Evolutionary conservation across 208 protist genomes (phyloP).

Genomic region (Leishmania gerbilli): DNA sequence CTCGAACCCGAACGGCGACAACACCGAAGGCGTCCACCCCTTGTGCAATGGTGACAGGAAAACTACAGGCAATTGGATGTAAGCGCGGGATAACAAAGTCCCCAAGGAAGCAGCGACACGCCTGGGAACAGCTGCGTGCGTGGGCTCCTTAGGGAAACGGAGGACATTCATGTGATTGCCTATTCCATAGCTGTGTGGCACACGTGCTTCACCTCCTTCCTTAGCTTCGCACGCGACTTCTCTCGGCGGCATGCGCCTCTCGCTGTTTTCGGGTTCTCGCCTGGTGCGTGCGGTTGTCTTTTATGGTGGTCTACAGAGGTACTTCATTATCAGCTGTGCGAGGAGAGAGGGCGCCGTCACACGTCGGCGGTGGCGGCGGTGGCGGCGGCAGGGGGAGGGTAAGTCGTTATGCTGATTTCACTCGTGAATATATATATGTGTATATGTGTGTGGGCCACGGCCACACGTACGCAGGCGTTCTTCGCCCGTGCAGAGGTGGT

Average conservation of each 20-base stretch:
- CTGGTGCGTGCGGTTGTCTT: neutral
- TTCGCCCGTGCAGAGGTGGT: neutral
- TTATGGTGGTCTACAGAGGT: neutral
- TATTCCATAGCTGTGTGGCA: neutral
- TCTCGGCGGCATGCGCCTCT: neutral
- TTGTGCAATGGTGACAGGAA: neutral
- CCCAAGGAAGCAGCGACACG: neutral
- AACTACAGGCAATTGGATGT: conserved; percentile 14
- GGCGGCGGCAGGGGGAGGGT: neutral
- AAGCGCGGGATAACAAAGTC: neutral
- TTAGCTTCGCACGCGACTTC: neutral
- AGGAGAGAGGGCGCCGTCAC: neutral
- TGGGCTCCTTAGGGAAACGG: neutral
- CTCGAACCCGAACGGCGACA: neutral
- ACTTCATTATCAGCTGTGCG: neutral
- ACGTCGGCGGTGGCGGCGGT: neutral
- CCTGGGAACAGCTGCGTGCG: neutral
- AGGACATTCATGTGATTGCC: neutral
- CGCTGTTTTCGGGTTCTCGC: neutral
- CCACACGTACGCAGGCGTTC: neutral
- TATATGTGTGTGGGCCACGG: neutral
- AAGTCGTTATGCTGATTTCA: neutral
- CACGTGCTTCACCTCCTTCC: neutral
- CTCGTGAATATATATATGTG: neutral
- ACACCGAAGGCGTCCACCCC: neutral